phyloP scores from a whole-genome alignment of 2,329 filamentous ascomycete genomes.

The Coleophoma eucalyptorum region DNA sequence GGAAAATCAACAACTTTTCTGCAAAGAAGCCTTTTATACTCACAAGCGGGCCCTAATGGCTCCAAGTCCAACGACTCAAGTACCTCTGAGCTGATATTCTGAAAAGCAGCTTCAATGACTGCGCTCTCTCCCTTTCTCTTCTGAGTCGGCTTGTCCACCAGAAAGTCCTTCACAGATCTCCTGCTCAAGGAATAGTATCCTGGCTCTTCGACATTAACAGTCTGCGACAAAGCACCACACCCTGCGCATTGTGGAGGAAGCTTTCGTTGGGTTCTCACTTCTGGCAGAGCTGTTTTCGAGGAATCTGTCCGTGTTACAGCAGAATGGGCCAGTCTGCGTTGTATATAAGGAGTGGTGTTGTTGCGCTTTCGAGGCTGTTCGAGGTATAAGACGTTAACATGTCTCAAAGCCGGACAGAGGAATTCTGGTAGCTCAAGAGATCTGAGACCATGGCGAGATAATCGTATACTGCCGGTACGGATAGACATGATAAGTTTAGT shows the following conservation, averaged over 20 bases:
- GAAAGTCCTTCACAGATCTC: slow-evolving; percentile 46
- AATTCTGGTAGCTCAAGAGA: background rate
- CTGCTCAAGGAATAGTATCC: slow-evolving; percentile 53
- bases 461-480: background rate
- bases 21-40: background rate
- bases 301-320: background rate
- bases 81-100: slow-evolving; percentile 16
- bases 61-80: slow-evolving; percentile 1
- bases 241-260: slow-evolving; percentile 59
- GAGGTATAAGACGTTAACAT: background rate
- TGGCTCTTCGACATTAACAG: slow-evolving; percentile 42
- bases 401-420: background rate
- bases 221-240: slow-evolving; percentile 63
- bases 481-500: background rate
- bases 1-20: too few species aligned
- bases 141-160: slow-evolving; percentile 22
- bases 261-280: slow-evolving; percentile 1
- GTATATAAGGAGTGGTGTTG: background rate
- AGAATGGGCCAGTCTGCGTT: background rate
- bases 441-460: background rate
- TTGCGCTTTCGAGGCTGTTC: background rate
- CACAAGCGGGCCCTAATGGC: background rate
- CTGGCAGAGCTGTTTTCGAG: background rate
- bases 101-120: slow-evolving; percentile 35
- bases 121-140: slow-evolving; percentile 34